These are phyloP conservation scores for Orbilia javanica DNA, from an alignment of 2,329 filamentous ascomycete species.

Conservation along the genomic window DNA sequence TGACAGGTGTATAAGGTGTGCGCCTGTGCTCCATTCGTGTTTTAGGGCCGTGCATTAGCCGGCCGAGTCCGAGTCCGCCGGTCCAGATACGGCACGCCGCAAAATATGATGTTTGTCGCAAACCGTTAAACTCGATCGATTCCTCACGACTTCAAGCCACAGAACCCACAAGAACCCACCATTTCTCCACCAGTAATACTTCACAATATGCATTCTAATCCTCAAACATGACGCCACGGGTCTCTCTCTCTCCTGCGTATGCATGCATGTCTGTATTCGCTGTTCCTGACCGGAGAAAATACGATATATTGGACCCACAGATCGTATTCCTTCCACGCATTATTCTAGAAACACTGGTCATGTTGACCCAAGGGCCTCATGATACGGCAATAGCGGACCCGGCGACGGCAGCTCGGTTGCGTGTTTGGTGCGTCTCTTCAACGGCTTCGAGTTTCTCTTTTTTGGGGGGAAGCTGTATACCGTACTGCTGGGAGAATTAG, in stretches of 20 bases:
- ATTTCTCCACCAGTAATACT: background rate
- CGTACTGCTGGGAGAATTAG: slow-evolving; percentile 30
- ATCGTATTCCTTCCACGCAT: slow-evolving; percentile 4
- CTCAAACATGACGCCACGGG: background rate
- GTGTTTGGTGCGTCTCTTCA: slow-evolving; percentile 2
- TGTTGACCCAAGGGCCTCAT: background rate
- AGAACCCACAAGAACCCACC: background rate
- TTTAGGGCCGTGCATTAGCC: slow-evolving; percentile 1
- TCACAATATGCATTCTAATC: slow-evolving; percentile 7
- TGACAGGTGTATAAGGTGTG: background rate
- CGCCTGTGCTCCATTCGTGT: background rate
- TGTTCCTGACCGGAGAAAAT: slow-evolving; percentile 10
- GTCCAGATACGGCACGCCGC: slow-evolving; percentile 11
- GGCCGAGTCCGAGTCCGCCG: slow-evolving; percentile 16
- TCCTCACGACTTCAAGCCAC: slow-evolving; percentile 26
- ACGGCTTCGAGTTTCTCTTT: background rate
- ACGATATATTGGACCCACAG: background rate
- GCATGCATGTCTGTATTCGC: too few species aligned
- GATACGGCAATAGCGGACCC: slow-evolving; percentile 42
- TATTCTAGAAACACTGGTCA: slow-evolving; percentile 2
- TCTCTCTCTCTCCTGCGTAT: background rate
- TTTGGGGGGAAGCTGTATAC: slow-evolving; percentile 23
- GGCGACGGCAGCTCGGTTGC: slow-evolving; percentile 51
- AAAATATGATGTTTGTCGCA: background rate
- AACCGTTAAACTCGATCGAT: too few species aligned